Evolutionary conservation across 495 filamentous ascomycete genomes (phyloP), one percentile per base, ranked within the genome.

Genomic region (Lepraria neglecta): DNA sequence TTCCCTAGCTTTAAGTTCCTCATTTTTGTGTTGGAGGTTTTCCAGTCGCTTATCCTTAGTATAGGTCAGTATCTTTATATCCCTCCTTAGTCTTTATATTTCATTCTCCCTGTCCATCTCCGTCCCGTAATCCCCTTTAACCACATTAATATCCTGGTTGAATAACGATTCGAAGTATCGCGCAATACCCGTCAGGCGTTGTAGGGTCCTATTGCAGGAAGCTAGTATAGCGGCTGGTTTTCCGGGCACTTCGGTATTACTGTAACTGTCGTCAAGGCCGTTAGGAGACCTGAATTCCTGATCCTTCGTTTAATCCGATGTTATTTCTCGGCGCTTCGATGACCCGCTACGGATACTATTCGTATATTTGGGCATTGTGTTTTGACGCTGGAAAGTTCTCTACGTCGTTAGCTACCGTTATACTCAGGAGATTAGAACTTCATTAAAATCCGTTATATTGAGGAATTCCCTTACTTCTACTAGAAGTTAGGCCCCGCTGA

Each of bases 301-400:
- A 47, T 65, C 58, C 43, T 50, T 65, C 51, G 31, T 45, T 61
- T 65, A 33, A 58, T 65, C 63, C 24, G 52, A 65, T 46, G 45
- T 64, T 28, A 53, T 55, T 35, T 35, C 31, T 35, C 31, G 4
- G 52, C 58, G 51, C 58, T 58, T 65, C 47, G 63, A 56, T 6
- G 50, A 57, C 38, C 50, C 50, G 50, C 58, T 42, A 50, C 44
- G 58, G 51, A 35, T 42, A 55, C 62, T 40, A 40, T 60, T 64
- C 15, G 62, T 52, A 14, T 21, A n/a, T 45, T 53, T 64, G 21
- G 56, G 46, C 62, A 64, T 64, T n/a, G 27, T 58, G 33, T 55
- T 52, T 47, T 28, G 56, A 47, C 47, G 45, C 56, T 59, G 38
- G 27, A 54, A 59, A 33, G 56, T 45, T 54, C 46, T 43, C 46